These are phyloP conservation scores for Stellera chamaejasme DNA, from an alignment of 345 rosid genomes.

Conservation along the genomic window DNA sequence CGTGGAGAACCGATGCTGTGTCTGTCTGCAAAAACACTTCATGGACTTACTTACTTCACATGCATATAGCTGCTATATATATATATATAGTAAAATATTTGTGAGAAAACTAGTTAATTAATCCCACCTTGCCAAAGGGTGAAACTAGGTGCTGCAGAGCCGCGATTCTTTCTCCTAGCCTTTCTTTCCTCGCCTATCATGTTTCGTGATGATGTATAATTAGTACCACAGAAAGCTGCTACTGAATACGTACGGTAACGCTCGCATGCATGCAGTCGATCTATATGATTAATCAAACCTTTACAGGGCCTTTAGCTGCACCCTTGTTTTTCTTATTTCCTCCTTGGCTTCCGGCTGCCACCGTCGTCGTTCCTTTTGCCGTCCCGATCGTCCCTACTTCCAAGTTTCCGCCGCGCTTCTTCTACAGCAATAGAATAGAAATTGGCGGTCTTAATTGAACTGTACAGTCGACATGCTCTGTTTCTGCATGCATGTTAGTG, in stretches of 20 bases:
- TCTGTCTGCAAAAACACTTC: conserved; percentile 55
- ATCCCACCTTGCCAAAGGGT: conserved; percentile 80
- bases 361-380: neutral
- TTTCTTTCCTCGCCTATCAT: conserved; percentile 51
- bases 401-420: conserved; percentile 34
- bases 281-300: conserved; percentile 24
- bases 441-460: neutral
- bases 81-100: too few relatives aligned
- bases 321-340: conserved; percentile 34
- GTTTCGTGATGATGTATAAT: neutral
- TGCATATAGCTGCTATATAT: too few relatives aligned
- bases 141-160: conserved; percentile 85
- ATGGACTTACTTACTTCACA: neutral
- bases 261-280: neutral
- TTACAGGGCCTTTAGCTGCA: conserved; percentile 33
- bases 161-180: conserved; percentile 70
- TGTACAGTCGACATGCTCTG: neutral
- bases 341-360: conserved; percentile 23
- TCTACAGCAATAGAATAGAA: conserved; percentile 21
- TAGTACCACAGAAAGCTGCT: neutral
- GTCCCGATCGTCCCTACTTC: conserved; percentile 12
- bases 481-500: neutral
- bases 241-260: neutral
- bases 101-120: too few relatives aligned
- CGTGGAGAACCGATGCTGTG: conserved; percentile 88